Evolutionary conservation across 2,329 filamentous ascomycete species (phyloP).

Genomic region (Neonectria sp.): DNA sequence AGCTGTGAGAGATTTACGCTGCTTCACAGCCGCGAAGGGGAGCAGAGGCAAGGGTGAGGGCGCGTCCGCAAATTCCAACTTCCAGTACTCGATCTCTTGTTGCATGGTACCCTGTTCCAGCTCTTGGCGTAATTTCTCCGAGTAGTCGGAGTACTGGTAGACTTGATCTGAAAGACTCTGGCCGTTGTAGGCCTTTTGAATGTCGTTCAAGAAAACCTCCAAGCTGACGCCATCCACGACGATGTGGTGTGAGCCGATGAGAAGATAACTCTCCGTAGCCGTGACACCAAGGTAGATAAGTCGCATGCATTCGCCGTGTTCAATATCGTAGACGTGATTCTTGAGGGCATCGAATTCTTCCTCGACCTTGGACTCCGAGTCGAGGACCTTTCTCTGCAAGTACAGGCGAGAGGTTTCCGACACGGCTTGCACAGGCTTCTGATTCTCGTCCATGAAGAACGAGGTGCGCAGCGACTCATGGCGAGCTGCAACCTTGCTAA

Average conservation of each 20-base stretch:
- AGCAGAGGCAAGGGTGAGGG: slow-evolving; percentile 20
- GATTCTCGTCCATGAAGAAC: slow-evolving; percentile 10
- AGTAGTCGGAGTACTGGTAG: too few species aligned
- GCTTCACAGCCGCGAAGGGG: slow-evolving; percentile 19
- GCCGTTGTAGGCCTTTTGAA: slow-evolving; percentile 60
- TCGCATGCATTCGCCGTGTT: slow-evolving; percentile 5
- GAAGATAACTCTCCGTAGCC: slow-evolving; percentile 51
- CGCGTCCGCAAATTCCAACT: slow-evolving; percentile 12
- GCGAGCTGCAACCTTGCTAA: slow-evolving; percentile 4
- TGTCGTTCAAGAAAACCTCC: slow-evolving; percentile 59
- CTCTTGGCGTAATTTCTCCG: too few species aligned
- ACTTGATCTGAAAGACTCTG: background rate
- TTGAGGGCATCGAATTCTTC: background rate
- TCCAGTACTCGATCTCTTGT: slow-evolving; percentile 25
- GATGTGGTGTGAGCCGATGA: slow-evolving; percentile 65
- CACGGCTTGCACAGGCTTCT: background rate
- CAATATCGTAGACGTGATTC: slow-evolving; percentile 9
- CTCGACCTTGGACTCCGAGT: background rate
- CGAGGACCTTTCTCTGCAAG: background rate
- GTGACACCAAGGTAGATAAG: background rate
- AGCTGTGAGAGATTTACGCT: slow-evolving; percentile 12
- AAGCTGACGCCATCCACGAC: slow-evolving; percentile 64
- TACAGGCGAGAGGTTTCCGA: background rate
- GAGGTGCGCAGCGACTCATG: slow-evolving; percentile 27
- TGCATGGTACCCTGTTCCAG: background rate